Conservation (phyloP, 345 rosid species). For the Orychophragmus violaceus region DNA sequence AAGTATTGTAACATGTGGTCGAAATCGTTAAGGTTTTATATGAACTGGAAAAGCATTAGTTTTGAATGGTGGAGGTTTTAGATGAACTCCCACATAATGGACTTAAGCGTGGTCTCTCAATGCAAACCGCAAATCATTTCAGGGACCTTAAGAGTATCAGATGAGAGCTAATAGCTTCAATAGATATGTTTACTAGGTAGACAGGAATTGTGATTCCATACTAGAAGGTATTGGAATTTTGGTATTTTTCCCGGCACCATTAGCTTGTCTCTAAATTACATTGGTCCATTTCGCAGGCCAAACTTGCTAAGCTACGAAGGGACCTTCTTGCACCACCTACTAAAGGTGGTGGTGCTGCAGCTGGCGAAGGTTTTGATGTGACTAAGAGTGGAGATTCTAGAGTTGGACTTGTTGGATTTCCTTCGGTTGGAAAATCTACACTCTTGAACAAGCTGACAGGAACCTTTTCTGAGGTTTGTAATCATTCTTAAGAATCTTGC, state of each 20-base stretch:
- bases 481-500: not conserved
- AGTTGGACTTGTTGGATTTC: conserved; percentile 98
- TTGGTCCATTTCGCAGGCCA: conserved; percentile 46
- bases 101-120: too few relatives aligned
- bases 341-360: conserved; percentile 84
- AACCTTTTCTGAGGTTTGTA: conserved; percentile 86
- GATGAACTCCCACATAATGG: not conserved
- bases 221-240: not conserved
- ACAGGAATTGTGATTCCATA: not conserved
- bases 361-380: conserved; percentile 97
- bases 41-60: too few relatives aligned
- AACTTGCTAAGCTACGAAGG: conserved; percentile 89
- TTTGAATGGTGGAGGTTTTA: too few relatives aligned
- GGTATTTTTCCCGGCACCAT: not conserved
- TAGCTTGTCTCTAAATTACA: not conserved
- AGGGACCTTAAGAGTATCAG: not conserved
- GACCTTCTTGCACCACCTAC: conserved; percentile 87
- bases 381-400: conserved; percentile 96
- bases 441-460: conserved; percentile 90
- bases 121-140: not conserved
- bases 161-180: not conserved
- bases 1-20: not conserved
- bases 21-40: not conserved
- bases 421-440: conserved; percentile 97
- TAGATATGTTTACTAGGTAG: not conserved